These are phyloP conservation scores for Pyrenophora teres DNA, from an alignment of 2,329 filamentous ascomycete species.

Conservation along the genomic window DNA sequence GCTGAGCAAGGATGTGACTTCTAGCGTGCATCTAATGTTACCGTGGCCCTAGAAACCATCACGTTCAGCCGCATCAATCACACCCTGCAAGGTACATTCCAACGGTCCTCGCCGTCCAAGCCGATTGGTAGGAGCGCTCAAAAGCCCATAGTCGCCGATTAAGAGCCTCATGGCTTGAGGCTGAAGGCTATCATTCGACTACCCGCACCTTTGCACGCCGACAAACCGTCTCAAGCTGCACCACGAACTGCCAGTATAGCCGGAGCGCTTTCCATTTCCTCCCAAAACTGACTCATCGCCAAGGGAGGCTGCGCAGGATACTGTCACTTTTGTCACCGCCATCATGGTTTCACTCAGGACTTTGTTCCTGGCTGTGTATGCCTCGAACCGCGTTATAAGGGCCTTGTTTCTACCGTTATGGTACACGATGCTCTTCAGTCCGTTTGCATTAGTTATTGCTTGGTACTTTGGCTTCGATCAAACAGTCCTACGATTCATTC, in stretches of 20 bases:
- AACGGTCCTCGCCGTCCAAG: slow-evolving; percentile 1
- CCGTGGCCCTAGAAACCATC: slow-evolving; percentile 11
- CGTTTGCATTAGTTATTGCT: slow-evolving; percentile 31
- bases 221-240: slow-evolving; percentile 4
- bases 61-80: slow-evolving; percentile 16
- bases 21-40: slow-evolving; percentile 11
- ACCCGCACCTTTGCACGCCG: slow-evolving; percentile 1
- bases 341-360: slow-evolving; percentile 41
- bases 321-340: slow-evolving; percentile 9
- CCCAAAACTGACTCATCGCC: slow-evolving; percentile 8
- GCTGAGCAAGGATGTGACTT: slow-evolving; percentile 11
- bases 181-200: slow-evolving; percentile 12
- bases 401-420: slow-evolving; percentile 42
- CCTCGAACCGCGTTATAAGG: slow-evolving; percentile 42
- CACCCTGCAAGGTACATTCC: slow-evolving; percentile 11
- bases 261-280: slow-evolving; percentile 10
- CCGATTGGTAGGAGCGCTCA: neutral
- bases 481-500: slow-evolving; percentile 22
- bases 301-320: slow-evolving; percentile 2
- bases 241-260: neutral
- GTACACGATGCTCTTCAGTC: slow-evolving; percentile 37
- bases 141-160: slow-evolving; percentile 5
- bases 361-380: slow-evolving; percentile 41
- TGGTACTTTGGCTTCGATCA: slow-evolving; percentile 32
- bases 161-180: slow-evolving; percentile 16